Conservation (phyloP, 169 alveolate genomes). For the Cryptosporidium meleagridis region DNA sequence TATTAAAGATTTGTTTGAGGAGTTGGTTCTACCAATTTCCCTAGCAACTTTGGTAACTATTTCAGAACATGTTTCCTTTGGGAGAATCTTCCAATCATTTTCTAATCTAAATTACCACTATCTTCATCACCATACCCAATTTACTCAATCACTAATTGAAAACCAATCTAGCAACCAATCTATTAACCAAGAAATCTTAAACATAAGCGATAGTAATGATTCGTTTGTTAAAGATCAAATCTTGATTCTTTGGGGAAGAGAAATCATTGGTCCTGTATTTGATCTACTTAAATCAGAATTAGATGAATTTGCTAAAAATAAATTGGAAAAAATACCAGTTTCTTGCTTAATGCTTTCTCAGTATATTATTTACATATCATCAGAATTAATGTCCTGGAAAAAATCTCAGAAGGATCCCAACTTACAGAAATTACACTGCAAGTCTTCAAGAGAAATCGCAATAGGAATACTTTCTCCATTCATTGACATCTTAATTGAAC, state of each 20-base stretch:
- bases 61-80: constrained; percentile 60
- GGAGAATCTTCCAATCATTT: constrained; percentile 32
- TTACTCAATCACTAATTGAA: constrained; percentile 50
- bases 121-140: constrained; percentile 58
- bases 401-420: background rate
- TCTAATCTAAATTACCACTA: constrained; percentile 18
- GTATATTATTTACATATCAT: constrained; percentile 51
- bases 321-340: background rate
- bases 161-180: background rate
- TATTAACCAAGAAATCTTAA: constrained; percentile 14
- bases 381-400: constrained; percentile 49
- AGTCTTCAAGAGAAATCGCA: constrained; percentile 54
- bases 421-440: background rate
- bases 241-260: constrained; percentile 65
- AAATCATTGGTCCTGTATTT: constrained; percentile 59
- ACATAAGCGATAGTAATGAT: constrained; percentile 23
- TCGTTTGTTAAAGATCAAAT: constrained; percentile 45
- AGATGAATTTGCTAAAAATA: background rate
- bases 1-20: background rate
- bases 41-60: constrained; percentile 35
- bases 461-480: constrained; percentile 49
- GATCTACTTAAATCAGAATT: constrained; percentile 41
- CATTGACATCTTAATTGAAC: constrained; percentile 38
- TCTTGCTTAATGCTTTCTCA: constrained; percentile 64
- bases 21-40: constrained; percentile 33